A percentile compares a stretch with the other conserved stretches of the same genome.
These are phyloP conservation scores for Kodamaea jinghongensis DNA, from an alignment of 805 yeast species.

Conservation along the genomic window DNA sequence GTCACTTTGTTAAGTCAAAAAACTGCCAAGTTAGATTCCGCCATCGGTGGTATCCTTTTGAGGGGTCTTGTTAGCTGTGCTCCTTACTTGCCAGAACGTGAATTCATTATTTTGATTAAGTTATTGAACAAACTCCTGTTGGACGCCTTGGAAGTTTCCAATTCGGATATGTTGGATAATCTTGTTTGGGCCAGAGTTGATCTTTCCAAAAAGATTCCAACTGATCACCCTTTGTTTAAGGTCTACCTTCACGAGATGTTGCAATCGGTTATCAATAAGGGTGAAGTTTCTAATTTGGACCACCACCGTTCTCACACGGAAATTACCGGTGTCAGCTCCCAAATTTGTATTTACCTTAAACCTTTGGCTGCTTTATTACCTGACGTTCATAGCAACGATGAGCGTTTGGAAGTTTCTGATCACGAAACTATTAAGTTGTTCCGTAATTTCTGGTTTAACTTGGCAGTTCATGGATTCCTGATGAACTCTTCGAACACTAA, in stretches of 20 bases:
- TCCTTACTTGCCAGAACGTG: slow-evolving; percentile 58
- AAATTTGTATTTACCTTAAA: slow-evolving; percentile 57
- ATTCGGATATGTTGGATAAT: slow-evolving; percentile 34
- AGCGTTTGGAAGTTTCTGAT: slow-evolving; percentile 44
- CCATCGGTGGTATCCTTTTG: slow-evolving; percentile 54
- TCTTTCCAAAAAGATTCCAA: slow-evolving; percentile 31
- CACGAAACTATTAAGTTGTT: slow-evolving; percentile 57
- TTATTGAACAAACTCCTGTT: slow-evolving; percentile 51
- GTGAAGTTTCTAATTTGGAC: slow-evolving; percentile 72
- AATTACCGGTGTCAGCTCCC: slow-evolving; percentile 66
- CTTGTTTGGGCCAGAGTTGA: slow-evolving; percentile 51
- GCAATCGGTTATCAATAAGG: slow-evolving; percentile 65
- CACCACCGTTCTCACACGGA: slow-evolving; percentile 79
- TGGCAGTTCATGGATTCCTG: slow-evolving; percentile 89
- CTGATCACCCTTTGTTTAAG: slow-evolving; percentile 40
- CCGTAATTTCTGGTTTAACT: slow-evolving; percentile 90
- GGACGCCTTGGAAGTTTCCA: slow-evolving; percentile 43
- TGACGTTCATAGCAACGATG: slow-evolving; percentile 36
- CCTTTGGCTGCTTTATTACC: slow-evolving; percentile 82
- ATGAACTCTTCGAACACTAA: slow-evolving; percentile 52
- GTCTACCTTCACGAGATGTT: slow-evolving; percentile 66
- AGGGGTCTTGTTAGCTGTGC: slow-evolving; percentile 64
- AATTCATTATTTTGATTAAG: slow-evolving; percentile 60
- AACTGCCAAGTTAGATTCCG: slow-evolving; percentile 46
- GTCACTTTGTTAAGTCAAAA: slow-evolving; percentile 83